Evolutionary conservation across 495 filamentous ascomycete genomes (phyloP).

Genomic region (Aeminium ludgeri): DNA sequence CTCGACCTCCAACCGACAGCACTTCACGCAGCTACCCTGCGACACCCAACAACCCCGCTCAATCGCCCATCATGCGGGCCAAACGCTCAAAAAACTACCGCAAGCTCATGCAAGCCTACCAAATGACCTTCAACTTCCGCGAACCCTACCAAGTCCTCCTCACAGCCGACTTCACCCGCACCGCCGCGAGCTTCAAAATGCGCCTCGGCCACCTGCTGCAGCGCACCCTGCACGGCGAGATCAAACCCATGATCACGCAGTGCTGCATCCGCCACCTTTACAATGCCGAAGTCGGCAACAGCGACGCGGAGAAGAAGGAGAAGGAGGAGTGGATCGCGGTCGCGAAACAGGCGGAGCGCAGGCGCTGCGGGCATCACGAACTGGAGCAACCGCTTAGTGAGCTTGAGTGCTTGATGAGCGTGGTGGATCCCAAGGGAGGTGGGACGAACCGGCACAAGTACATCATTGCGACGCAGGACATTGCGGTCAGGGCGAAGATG

Average conservation of each 20-base stretch:
- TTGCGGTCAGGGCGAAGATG: conserved; percentile 37
- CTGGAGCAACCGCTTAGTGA: conserved; percentile 60
- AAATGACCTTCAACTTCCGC: conserved; percentile 66
- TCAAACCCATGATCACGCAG: conserved; percentile 52
- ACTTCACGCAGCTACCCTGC: too few species aligned
- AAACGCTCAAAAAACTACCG: conserved; percentile 91
- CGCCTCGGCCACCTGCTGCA: conserved; percentile 54
- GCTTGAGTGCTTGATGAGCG: conserved; percentile 57
- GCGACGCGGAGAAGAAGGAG: conserved; percentile 2
- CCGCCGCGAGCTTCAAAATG: conserved; percentile 63
- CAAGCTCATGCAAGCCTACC: conserved; percentile 89
- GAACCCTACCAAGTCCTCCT: conserved; percentile 88
- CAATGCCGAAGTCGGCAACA: conserved; percentile 12
- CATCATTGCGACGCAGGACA: conserved; percentile 63
- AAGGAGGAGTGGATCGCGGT: conserved; percentile 37
- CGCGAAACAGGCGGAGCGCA: conserved; percentile 61
- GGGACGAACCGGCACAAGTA: conserved; percentile 79
- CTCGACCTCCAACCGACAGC: neutral
- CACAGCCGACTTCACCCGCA: conserved; percentile 63
- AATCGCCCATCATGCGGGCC: conserved; percentile 50
- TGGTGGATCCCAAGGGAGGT: conserved; percentile 54
- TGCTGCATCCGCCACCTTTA: conserved; percentile 54
- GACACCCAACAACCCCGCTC: too few species aligned
- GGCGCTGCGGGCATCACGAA: conserved; percentile 77
- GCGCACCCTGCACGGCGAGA: conserved; percentile 56